A percentile compares a stretch with the other conserved stretches of the same genome.
phyloP scores from a whole-genome alignment of 768 basidiomycete species.

The Mycena filopes region DNA sequence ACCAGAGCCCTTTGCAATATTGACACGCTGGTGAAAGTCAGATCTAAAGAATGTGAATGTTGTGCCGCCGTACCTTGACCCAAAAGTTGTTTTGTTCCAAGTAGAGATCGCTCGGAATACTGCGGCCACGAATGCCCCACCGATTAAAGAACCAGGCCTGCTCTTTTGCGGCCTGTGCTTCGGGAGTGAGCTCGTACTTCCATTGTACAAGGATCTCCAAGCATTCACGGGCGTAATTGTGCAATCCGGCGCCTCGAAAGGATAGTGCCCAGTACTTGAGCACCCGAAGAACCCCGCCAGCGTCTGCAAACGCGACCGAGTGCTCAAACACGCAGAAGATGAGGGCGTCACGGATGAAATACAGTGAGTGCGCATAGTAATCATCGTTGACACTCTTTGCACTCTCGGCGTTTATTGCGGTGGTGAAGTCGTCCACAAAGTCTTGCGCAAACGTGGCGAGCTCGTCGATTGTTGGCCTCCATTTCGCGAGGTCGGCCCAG shows the following conservation, averaged over 20 bases:
- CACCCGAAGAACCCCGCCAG: constrained; percentile 40
- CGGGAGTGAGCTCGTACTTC: constrained; percentile 35
- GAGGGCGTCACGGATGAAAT: constrained; percentile 44
- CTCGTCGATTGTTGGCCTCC: constrained; percentile 22
- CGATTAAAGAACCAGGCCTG: constrained; percentile 42
- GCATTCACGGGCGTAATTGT: constrained; percentile 47
- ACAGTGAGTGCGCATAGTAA: constrained; percentile 33
- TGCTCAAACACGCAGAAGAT: constrained; percentile 42
- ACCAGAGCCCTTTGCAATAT: constrained; percentile 1
- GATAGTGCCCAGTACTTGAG: constrained; percentile 41
- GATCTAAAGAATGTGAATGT: constrained; percentile 1
- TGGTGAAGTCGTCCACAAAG: constrained; percentile 15
- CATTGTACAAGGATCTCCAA: constrained; percentile 33
- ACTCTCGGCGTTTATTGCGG: not conserved
- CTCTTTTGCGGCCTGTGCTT: constrained; percentile 31
- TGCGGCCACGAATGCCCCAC: constrained; percentile 37
- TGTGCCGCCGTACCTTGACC: constrained; percentile 31
- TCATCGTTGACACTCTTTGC: constrained; percentile 15
- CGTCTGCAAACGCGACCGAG: constrained; percentile 42
- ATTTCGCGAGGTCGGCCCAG: constrained; percentile 20
- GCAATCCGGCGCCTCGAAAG: constrained; percentile 44
- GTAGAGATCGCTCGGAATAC: constrained; percentile 43
- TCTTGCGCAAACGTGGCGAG: constrained; percentile 15
- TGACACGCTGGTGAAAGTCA: not conserved
- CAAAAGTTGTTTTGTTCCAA: constrained; percentile 44